A percentile compares a stretch with the other conserved stretches of the same genome.
Conservation (phyloP, 805 yeast species). For the Candida maris region DNA sequence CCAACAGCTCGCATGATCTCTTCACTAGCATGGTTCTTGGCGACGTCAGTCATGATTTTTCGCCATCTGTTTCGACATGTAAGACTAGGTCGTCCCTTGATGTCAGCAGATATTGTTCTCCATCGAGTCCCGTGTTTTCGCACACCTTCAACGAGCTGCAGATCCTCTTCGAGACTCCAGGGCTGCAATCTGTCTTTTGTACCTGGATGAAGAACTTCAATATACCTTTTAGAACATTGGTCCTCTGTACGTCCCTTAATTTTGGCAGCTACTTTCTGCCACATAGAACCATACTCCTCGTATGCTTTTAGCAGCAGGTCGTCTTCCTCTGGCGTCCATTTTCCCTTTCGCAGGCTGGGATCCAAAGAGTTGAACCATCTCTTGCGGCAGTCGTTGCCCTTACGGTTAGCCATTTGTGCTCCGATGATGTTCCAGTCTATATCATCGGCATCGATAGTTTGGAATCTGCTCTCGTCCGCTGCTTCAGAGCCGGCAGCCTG, state of each 20-base stretch:
- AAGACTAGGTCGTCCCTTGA: constrained; percentile 78
- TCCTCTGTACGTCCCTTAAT: constrained; percentile 89
- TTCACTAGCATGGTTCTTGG: constrained; percentile 57
- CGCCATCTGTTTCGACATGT: constrained; percentile 94
- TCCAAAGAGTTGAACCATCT: constrained; percentile 85
- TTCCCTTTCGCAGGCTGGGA: constrained; percentile 77
- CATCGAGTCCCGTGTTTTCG: constrained; percentile 79
- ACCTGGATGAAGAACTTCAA: constrained; percentile 81
- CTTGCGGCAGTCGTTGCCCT: constrained; percentile 79
- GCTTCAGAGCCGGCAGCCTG: constrained; percentile 23
- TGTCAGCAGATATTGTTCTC: constrained; percentile 71
- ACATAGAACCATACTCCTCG: constrained; percentile 67
- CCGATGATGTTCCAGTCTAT: constrained; percentile 65
- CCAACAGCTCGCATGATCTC: constrained; percentile 59
- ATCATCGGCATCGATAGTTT: constrained; percentile 34
- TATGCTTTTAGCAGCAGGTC: constrained; percentile 58
- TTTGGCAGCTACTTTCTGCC: constrained; percentile 78
- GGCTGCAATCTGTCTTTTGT: constrained; percentile 72
- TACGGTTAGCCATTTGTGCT: constrained; percentile 45
- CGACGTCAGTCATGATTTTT: constrained; percentile 73
- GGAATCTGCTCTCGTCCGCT: constrained; percentile 17
- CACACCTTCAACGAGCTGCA: constrained; percentile 62
- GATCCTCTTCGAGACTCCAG: constrained; percentile 79
- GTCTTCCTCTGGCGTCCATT: constrained; percentile 86
- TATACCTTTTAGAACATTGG: constrained; percentile 89